These are phyloP conservation scores for Dendrobium chrysotoxum DNA, from an alignment of 106 monocot species.

Conservation along the genomic window DNA sequence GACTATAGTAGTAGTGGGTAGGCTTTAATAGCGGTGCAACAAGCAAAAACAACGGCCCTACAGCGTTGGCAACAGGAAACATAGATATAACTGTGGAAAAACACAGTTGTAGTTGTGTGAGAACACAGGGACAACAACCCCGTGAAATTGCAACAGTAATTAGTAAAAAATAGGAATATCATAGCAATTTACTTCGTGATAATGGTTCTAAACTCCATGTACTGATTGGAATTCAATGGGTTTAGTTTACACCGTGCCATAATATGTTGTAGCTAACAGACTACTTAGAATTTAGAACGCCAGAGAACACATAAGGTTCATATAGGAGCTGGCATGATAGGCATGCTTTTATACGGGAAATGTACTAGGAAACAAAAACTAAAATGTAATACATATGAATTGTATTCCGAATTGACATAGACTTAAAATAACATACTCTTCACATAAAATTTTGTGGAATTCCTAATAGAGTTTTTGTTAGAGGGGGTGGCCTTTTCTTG, in stretches of 20 bases:
- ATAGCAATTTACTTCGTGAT: neutral
- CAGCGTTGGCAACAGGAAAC: neutral
- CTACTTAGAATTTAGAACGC: no score
- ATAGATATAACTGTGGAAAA: neutral
- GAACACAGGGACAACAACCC: neutral
- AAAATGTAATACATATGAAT: neutral
- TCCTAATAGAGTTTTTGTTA: no score
- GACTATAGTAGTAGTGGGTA: neutral
- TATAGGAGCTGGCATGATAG: neutral
- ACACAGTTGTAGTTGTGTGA: neutral
- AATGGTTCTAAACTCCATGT: neutral
- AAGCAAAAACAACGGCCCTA: neutral
- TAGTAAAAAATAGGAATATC: neutral
- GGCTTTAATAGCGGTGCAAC: neutral
- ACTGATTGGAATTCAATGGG: neutral
- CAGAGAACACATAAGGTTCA: neutral
- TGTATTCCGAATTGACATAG: neutral
- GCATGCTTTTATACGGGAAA: neutral
- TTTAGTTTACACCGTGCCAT: neutral
- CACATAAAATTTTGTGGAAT: no score
- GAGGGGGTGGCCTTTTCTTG: no score
- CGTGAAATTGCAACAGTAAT: neutral
- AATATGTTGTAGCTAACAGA: no score
- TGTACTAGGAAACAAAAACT: neutral
- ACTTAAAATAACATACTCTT: neutral